Conservation (phyloP, 805 yeast genomes). For the Lachancea sp. region DNA sequence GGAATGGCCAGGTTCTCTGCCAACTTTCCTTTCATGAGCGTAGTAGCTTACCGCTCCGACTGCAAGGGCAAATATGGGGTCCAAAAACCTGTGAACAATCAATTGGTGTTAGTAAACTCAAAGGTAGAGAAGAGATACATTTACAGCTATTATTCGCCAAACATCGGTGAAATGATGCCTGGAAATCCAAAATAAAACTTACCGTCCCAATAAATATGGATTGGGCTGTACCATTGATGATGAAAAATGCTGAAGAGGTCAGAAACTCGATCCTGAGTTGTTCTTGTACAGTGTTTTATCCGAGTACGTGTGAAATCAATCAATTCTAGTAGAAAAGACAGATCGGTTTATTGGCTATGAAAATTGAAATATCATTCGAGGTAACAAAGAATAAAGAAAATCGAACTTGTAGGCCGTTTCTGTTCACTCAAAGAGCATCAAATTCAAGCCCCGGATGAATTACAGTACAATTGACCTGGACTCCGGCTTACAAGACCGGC, state of each 20-base stretch:
- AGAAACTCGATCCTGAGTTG: background rate
- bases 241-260: background rate
- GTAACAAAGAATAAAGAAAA: too few species aligned
- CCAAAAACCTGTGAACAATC: constrained; percentile 38
- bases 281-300: too few species aligned
- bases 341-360: too few species aligned
- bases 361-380: too few species aligned
- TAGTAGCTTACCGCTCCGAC: constrained; percentile 62
- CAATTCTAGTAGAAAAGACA: too few species aligned
- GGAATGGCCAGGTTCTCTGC: constrained; percentile 53
- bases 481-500: background rate
- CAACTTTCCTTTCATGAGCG: constrained; percentile 52
- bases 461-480: background rate
- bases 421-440: background rate
- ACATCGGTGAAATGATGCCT: too few species aligned
- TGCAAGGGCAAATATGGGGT: constrained; percentile 57
- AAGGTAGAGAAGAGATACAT: too few species aligned
- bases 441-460: background rate
- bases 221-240: constrained; percentile 11
- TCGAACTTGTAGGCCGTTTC: too few species aligned
- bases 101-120: background rate
- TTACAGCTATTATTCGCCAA: too few species aligned
- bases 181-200: too few species aligned
- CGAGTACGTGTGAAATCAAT: too few species aligned
- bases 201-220: constrained; percentile 21